Conservation (phyloP, 2,329 filamentous ascomycete genomes). For the Microcyclosporella mali region DNA sequence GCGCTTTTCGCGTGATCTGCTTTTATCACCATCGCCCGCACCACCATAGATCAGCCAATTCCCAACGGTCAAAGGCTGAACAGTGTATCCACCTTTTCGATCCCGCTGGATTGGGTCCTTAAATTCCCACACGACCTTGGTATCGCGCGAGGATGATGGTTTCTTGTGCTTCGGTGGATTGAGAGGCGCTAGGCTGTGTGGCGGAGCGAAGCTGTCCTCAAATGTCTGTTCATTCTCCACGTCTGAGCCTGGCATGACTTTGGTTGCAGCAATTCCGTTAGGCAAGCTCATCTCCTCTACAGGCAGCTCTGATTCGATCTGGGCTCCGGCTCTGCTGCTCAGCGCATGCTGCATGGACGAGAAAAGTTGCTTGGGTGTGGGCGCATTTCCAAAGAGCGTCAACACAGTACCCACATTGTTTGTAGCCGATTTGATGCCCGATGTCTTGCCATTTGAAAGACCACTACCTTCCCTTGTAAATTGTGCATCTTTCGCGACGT, state of each 20-base stretch:
- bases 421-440: background rate
- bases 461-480: conserved; percentile 16
- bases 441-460: conserved; percentile 10
- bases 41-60: conserved; percentile 57
- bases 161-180: conserved; percentile 65
- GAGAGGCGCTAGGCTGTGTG: conserved; percentile 57
- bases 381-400: conserved; percentile 69
- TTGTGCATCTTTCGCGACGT: conserved; percentile 6
- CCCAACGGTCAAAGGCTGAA: conserved; percentile 59
- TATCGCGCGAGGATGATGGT: conserved; percentile 56
- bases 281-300: conserved; percentile 64
- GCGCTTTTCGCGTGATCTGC: conserved; percentile 58
- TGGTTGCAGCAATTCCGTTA: conserved; percentile 64
- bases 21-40: conserved; percentile 37
- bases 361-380: conserved; percentile 71
- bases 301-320: conserved; percentile 30
- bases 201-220: conserved; percentile 67
- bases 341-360: conserved; percentile 62
- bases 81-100: conserved; percentile 55
- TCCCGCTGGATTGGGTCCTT: conserved; percentile 25
- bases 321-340: conserved; percentile 6
- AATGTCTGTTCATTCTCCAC: conserved; percentile 55
- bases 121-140: conserved; percentile 43
- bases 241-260: conserved; percentile 52
- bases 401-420: conserved; percentile 55